Evolutionary conservation across 192 early-diverging fungal species (phyloP).

Genomic region (Radiomyces spectabilis): DNA sequence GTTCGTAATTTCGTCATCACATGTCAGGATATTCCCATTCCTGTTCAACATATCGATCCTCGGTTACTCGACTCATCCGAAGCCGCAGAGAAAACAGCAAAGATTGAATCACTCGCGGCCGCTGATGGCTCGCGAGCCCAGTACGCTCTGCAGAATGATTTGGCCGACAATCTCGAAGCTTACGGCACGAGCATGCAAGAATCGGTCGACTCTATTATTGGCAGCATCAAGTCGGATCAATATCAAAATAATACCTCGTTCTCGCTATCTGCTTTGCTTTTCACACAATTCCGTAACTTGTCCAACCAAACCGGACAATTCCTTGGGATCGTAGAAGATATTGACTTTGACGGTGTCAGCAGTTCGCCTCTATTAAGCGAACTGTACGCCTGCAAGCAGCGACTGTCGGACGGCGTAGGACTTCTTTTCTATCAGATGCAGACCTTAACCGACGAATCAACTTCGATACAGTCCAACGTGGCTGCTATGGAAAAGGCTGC

Average conservation of each 20-base stretch:
- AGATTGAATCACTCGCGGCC: not conserved
- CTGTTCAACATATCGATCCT: conserved; percentile 31
- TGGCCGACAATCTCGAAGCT: conserved; percentile 12
- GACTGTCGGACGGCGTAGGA: conserved; percentile 3
- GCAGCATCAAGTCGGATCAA: not conserved
- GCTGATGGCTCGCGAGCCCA: not conserved
- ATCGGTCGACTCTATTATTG: conserved; percentile 9
- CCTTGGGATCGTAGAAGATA: conserved; percentile 20
- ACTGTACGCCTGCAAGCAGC: not conserved
- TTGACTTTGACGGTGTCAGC: not conserved
- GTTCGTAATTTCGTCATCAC: conserved; percentile 68
- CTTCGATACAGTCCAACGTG: too few species aligned
- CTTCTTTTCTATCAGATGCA: conserved; percentile 10
- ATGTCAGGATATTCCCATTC: conserved; percentile 28
- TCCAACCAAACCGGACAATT: conserved; percentile 24
- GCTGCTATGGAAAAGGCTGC: conserved; percentile 1
- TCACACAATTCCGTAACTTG: conserved; percentile 28
- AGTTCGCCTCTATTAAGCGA: not conserved
- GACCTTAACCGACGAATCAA: not conserved
- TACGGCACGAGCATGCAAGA: conserved; percentile 18
- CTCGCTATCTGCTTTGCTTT: conserved; percentile 6
- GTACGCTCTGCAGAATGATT: conserved; percentile 15
- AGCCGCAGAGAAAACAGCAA: not conserved
- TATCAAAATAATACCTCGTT: not conserved
- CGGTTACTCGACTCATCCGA: conserved; percentile 16